Evolutionary conservation across 345 rosid species (phyloP).

Genomic region (Eucalyptus victrix): DNA sequence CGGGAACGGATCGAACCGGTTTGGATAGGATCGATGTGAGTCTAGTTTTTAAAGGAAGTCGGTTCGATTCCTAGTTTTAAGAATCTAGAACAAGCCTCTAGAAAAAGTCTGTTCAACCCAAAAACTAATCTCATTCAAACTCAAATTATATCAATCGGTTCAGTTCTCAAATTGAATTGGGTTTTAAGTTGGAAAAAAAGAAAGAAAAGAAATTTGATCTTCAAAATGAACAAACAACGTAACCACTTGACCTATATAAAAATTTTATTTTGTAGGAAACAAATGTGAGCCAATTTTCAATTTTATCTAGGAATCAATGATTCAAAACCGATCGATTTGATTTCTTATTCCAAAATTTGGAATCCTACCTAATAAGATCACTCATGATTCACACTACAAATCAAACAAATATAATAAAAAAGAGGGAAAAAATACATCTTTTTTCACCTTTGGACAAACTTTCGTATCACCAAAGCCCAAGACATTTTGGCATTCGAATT

Average conservation of each 20-base stretch:
- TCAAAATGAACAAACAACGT: not conserved
- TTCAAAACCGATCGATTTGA: not conserved
- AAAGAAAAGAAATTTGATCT: not conserved
- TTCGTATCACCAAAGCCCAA: not conserved
- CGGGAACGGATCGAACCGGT: fast-evolving
- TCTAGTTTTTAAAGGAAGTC: too few species aligned
- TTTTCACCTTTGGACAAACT: not conserved
- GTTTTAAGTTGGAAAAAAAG: not conserved
- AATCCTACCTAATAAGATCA: not conserved
- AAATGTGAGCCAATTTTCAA: not conserved
- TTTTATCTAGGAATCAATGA: fast-evolving
- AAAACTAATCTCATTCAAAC: fast-evolving
- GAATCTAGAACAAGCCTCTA: not conserved
- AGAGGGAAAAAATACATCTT: not conserved
- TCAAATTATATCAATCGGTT: not conserved
- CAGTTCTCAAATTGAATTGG: fast-evolving
- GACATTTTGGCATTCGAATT: not conserved
- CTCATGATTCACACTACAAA: not conserved
- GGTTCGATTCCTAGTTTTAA: fast-evolving
- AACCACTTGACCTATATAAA: too few species aligned
- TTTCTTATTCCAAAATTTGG: not conserved
- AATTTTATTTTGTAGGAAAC: not conserved
- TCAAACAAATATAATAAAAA: fast-evolving
- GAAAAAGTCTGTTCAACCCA: not conserved
- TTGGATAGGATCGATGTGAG: not conserved